Evolutionary conservation across 2,329 filamentous ascomycete species (phyloP).

Genomic region (Bipolaris oryzae): DNA sequence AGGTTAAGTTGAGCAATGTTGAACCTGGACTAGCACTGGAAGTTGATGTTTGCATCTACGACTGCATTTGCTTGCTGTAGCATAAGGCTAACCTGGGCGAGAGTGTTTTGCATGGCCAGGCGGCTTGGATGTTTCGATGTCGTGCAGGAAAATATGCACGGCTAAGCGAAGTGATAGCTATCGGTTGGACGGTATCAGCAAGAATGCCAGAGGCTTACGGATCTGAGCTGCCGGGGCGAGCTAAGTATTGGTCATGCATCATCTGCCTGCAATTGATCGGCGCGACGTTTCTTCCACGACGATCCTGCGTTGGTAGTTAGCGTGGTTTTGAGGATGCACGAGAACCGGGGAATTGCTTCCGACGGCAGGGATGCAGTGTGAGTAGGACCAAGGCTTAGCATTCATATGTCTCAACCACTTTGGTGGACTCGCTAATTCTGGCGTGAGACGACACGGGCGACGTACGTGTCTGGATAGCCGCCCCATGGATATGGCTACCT

Average conservation of each 20-base stretch:
- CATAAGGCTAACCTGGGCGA: slow-evolving; percentile 6
- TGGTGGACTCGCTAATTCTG: slow-evolving; percentile 16
- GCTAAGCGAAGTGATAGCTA: slow-evolving; percentile 21
- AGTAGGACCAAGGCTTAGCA: slow-evolving; percentile 13
- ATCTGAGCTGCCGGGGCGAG: slow-evolving; percentile 14
- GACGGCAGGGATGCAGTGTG: slow-evolving; percentile 11
- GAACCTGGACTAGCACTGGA: not conserved
- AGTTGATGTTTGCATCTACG: not conserved
- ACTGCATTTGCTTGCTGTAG: slow-evolving; percentile 8
- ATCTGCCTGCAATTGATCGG: slow-evolving; percentile 17
- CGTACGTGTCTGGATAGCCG: slow-evolving; percentile 6
- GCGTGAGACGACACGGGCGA: slow-evolving; percentile 7
- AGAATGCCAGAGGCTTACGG: slow-evolving; percentile 12
- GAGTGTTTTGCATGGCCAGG: slow-evolving; percentile 12
- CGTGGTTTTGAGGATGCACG: slow-evolving; percentile 16
- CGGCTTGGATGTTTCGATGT: slow-evolving; percentile 17
- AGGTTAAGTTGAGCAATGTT: not conserved
- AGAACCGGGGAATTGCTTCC: slow-evolving; percentile 24
- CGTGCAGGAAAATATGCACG: slow-evolving; percentile 18
- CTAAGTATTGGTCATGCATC: slow-evolving; percentile 16
- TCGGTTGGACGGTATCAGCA: slow-evolving; percentile 2
- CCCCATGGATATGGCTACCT: slow-evolving; percentile 7
- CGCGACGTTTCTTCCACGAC: slow-evolving; percentile 20
- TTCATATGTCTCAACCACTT: slow-evolving; percentile 20
- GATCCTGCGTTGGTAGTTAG: slow-evolving; percentile 17